phyloP scores from a whole-genome alignment of 495 filamentous ascomycete species.

The Sphaerosporella brunnea region DNA sequence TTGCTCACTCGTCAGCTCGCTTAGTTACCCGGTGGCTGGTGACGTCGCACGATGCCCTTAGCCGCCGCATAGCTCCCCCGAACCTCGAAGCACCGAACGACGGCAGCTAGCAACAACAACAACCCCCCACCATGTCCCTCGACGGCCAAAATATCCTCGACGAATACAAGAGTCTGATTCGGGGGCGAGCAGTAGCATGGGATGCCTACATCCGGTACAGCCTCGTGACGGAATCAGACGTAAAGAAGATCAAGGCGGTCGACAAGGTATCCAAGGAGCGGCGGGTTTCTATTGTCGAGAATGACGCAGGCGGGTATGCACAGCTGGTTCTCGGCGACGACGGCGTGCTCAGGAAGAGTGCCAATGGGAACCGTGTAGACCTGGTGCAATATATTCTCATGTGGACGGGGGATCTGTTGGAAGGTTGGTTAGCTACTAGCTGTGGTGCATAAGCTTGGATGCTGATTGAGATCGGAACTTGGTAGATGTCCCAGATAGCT shows the following conservation, averaged over 20 bases:
- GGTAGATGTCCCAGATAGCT: conserved; percentile 57
- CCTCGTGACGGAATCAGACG: conserved; percentile 82
- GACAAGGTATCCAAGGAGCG: conserved; percentile 90
- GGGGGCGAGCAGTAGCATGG: conserved; percentile 87
- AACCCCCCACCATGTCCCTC: conserved; percentile 56
- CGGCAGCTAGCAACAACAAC: too few species aligned
- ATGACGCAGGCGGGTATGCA: conserved; percentile 59
- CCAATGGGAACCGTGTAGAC: conserved; percentile 44
- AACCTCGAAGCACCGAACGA: too few species aligned
- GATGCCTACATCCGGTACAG: conserved; percentile 88
- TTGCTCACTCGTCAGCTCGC: too few species aligned
- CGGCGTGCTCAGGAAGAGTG: conserved; percentile 17
- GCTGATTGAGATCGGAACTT: neutral
- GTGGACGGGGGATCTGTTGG: conserved; percentile 69
- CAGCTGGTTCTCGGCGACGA: conserved; percentile 52
- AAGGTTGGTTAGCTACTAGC: conserved; percentile 42
- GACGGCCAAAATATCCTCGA: conserved; percentile 80
- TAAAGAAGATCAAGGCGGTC: conserved; percentile 91
- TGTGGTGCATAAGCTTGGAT: neutral
- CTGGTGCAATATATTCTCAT: conserved; percentile 91
- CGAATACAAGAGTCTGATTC: conserved; percentile 87
- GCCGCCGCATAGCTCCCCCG: too few species aligned
- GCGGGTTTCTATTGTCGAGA: conserved; percentile 61
- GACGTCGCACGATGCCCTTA: too few species aligned
- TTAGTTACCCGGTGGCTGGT: too few species aligned